These are phyloP conservation scores for Lichtheimia ramosa DNA, from an alignment of 371 early-diverging fungal genomes.

Conservation along the genomic window DNA sequence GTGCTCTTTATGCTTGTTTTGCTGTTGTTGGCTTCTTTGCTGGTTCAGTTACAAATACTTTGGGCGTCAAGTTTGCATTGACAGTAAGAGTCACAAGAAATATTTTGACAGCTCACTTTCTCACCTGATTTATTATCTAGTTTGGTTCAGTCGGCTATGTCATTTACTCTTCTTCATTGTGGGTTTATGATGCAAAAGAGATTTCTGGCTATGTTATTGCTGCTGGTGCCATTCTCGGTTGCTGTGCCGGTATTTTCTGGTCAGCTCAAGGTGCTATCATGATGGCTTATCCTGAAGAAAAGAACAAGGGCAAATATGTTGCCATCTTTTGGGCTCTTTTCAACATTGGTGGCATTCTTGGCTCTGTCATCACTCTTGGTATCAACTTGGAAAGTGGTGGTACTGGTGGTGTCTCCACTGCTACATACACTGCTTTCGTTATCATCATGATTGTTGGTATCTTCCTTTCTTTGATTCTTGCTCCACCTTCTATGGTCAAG, in stretches of 20 bases:
- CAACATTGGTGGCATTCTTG: conserved; percentile 78
- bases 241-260: conserved; percentile 62
- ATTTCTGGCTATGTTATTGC: conserved; percentile 50
- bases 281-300: conserved; percentile 69
- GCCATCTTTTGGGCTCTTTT: conserved; percentile 81
- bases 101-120: background rate
- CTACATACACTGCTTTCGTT: conserved; percentile 70
- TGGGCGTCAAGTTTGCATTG: conserved; percentile 54
- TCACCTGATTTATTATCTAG: conserved; percentile 11
- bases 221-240: conserved; percentile 68
- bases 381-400: conserved; percentile 53
- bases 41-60: conserved; percentile 58
- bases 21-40: conserved; percentile 69
- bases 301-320: conserved; percentile 74
- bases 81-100: conserved; percentile 20
- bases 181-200: conserved; percentile 41
- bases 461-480: conserved; percentile 48
- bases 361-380: conserved; percentile 70
- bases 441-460: conserved; percentile 65
- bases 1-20: conserved; percentile 69
- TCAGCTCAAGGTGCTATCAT: conserved; percentile 70
- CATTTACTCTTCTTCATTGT: conserved; percentile 55
- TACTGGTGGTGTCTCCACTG: conserved; percentile 36
- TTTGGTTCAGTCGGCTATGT: conserved; percentile 53
- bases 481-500: conserved; percentile 58